Base-by-base conservation (phyloP, 371 early-diverging fungal genomes). In the Mortierella sp. region DNA sequence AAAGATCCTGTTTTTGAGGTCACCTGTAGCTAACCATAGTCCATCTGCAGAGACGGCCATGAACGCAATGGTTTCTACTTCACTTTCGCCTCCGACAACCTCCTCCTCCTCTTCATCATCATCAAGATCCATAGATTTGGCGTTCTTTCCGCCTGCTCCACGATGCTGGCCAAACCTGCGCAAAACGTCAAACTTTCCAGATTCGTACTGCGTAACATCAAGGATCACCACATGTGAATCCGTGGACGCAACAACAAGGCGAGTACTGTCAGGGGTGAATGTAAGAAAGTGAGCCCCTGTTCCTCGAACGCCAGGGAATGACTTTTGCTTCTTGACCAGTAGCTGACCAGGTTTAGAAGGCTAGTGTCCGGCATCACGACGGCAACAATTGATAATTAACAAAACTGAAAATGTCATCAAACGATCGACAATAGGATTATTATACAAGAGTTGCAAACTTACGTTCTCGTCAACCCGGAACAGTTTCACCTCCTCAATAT, bases 11-110 rank as follows among this genome's bases (percentile, higher is more conserved):
- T 91, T 92, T 10, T 82, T 76, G 60, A 90, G 81, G 73, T 95
- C 96, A 5, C 89, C 91, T 9, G 92, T 90, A 3, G 90, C 95
- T 34, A 95, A 76, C 89, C 91, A 94, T 67, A 88, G 88, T 19
- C 91, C 92, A 78, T 94, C 94, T 3, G 81, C 79, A 70, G 94
- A 94, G 26, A 93, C 87, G 23, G 91, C 84, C 70, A 95, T 76
- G 2, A 85, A 79, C 14, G 76, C 67, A 19, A 94, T 86, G 0
- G 92, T 88, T 66, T 68, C 84, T 59, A 69, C 82, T 58, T 76
- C 82, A 34, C 72, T 59, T 60, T 84, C 80, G 9, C 82, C 82
- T 26, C 73, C 72, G 46, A 69, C 68, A 58, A 54, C 24, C 8
- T 66, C 67, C 24, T 81, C 74, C n/a, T 84, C 86, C 30, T 81